These are phyloP conservation scores for Metschnikowia lachancei DNA, from an alignment of 805 yeast genomes.

Conservation along the genomic window DNA sequence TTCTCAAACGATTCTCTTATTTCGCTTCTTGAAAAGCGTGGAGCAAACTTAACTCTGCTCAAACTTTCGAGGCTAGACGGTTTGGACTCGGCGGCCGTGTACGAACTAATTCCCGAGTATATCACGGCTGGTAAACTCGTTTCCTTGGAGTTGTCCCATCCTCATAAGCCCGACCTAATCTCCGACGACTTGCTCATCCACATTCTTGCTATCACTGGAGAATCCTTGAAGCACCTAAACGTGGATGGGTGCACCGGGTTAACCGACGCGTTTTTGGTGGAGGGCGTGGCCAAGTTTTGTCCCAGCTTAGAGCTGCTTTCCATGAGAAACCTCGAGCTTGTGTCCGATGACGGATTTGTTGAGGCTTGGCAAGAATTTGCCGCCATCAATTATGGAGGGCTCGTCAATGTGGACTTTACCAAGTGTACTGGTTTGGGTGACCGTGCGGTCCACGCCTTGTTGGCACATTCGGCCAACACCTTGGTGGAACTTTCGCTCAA, in stretches of 20 bases:
- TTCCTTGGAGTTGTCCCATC: conserved; percentile 65
- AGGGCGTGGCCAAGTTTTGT: conserved; percentile 61
- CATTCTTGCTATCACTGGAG: conserved; percentile 60
- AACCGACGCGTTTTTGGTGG: conserved; percentile 59
- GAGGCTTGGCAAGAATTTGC: conserved; percentile 58
- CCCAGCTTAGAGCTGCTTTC: conserved; percentile 57
- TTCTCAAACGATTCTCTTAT: conserved; percentile 66
- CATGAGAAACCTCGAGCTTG: conserved; percentile 54
- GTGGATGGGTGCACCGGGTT: conserved; percentile 73
- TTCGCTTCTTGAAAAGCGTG: conserved; percentile 58
- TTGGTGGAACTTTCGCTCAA: conserved; percentile 71
- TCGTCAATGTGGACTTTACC: conserved; percentile 57
- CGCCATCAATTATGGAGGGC: conserved; percentile 47
- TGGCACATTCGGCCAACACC: conserved; percentile 62
- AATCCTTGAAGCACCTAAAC: conserved; percentile 51
- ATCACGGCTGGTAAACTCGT: conserved; percentile 45
- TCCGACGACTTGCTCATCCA: conserved; percentile 66
- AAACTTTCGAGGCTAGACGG: conserved; percentile 73
- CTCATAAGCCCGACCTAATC: conserved; percentile 61
- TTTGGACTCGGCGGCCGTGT: conserved; percentile 52
- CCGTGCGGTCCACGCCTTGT: conserved; percentile 53
- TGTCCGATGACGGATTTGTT: conserved; percentile 67
- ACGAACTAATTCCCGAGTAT: conserved; percentile 64
- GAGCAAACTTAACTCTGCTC: conserved; percentile 50
- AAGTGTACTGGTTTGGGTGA: conserved; percentile 69